phyloP scores from a whole-genome alignment of 2,329 filamentous ascomycete genomes.

The Colletotrichum lentis region DNA sequence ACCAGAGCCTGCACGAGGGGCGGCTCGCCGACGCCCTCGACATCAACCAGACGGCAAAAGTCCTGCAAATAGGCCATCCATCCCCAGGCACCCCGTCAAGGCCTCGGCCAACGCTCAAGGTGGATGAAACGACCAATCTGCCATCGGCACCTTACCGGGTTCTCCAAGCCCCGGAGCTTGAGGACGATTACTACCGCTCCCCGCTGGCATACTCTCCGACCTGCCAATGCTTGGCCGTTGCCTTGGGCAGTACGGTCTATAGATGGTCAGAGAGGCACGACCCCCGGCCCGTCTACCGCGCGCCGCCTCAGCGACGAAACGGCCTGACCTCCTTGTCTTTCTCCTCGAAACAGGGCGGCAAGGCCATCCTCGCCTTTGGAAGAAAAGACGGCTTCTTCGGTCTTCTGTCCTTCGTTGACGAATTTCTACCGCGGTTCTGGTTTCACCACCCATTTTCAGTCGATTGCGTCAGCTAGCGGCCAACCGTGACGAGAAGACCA shows the following conservation, averaged over 20 bases:
- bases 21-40: conserved; percentile 82
- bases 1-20: conserved; percentile 73
- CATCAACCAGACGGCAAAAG: conserved; percentile 73
- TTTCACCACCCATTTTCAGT: conserved; percentile 75
- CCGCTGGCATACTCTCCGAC: conserved; percentile 83
- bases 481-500: conserved; percentile 62
- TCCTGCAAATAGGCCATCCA: conserved; percentile 65
- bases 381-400: conserved; percentile 79
- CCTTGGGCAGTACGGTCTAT: conserved; percentile 80
- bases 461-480: conserved; percentile 84
- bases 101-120: neutral
- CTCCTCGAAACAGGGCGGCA: conserved; percentile 78
- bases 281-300: conserved; percentile 64
- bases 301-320: conserved; percentile 42
- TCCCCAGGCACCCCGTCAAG: conserved; percentile 15
- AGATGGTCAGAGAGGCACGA: conserved; percentile 84
- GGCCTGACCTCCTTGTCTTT: conserved; percentile 88
- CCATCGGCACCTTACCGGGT: conserved; percentile 82
- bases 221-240: conserved; percentile 81
- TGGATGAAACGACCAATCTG: conserved; percentile 48
- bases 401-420: conserved; percentile 79
- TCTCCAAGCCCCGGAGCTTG: conserved; percentile 85
- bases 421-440: conserved; percentile 74
- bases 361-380: conserved; percentile 84
- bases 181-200: conserved; percentile 96